A percentile compares a stretch with the other conserved stretches of the same genome.
Evolutionary conservation across 305 asterid species (phyloP).

Genomic region (Rubia tinctorum): DNA sequence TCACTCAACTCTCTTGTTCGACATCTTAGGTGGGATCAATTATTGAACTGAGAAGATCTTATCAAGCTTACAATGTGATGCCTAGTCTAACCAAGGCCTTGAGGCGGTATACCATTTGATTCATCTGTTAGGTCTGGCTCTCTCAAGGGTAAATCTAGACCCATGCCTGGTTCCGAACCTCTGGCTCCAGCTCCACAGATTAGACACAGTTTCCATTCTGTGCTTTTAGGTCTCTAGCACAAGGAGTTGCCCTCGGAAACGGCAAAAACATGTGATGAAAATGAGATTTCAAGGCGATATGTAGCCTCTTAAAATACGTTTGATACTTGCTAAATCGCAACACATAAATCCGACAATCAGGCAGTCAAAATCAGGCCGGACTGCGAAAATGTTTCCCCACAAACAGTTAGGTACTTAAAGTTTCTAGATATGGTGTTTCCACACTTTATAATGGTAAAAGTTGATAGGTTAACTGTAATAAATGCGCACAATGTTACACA

Average conservation of each 20-base stretch:
- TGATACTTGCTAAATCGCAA: too few species aligned
- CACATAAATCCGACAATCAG: too few species aligned
- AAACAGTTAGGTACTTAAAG: too few species aligned
- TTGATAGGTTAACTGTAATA: too few species aligned
- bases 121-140: background rate
- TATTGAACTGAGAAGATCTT: slow-evolving; percentile 88
- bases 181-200: background rate
- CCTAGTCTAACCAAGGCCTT: slow-evolving; percentile 78
- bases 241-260: too few species aligned
- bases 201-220: background rate
- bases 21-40: slow-evolving; percentile 97
- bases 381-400: too few species aligned
- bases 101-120: slow-evolving; percentile 68
- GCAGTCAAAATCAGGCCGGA: too few species aligned
- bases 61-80: slow-evolving; percentile 97
- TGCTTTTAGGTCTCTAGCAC: too few species aligned
- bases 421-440: too few species aligned
- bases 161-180: background rate
- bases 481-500: too few species aligned
- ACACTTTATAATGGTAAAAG: too few species aligned
- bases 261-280: background rate
- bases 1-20: too few species aligned
- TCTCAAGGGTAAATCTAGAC: background rate
- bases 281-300: background rate
- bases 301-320: background rate